Evolutionary conservation across 441 rosid species (phyloP), one percentile per base, ranked within the genome.

Genomic region (Gossypium gossypioides): DNA sequence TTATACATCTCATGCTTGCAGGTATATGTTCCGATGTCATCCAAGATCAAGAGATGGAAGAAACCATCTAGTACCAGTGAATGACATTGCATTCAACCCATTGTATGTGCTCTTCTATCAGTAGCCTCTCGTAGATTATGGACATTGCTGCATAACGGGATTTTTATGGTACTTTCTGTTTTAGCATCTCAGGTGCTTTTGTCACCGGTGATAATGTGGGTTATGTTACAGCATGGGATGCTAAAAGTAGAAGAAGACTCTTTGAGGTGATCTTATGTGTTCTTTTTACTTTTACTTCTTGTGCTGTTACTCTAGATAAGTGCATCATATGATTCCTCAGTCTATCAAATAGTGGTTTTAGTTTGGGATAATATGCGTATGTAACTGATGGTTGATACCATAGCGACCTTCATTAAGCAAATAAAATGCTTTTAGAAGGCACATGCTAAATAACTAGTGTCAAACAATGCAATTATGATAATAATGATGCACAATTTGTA

Each of bases 131-230:
- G 44, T 69, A 16, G 40, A 42, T 77, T 72, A 27, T 42, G 24
- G 69, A 66, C 77, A 66, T 68, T 81, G 12, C 19, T 63, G 69
- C 37, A 21, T n/a, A 70, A 19, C 42, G 46, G 32, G 44, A 68
- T 57, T 78, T 46, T 68, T 34, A 8, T 46, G 25, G 2, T 79
- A 51, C 44, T 74, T 73, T 70, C 64, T 75, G 29, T 34, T 74
- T 60, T 81, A 93, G 97, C 68, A 72, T 71, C 57, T 58, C 68
- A 61, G 89, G 89, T 78, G 70, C 83, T 73, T 87, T 93, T 79
- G 79, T 87, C 52, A 89, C 96, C 32, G 92, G 96, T n/a, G 97
- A 93, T 78, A 85, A 81, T 61, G 88, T 88, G 63, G 98, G 98
- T 27, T 78, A 84, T 60, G 83, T 89, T 25, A 78, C 64, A 19